Evolutionary conservation across 2,329 filamentous ascomycete species (phyloP).

Genomic region (Penicillium psychrosexuale): DNA sequence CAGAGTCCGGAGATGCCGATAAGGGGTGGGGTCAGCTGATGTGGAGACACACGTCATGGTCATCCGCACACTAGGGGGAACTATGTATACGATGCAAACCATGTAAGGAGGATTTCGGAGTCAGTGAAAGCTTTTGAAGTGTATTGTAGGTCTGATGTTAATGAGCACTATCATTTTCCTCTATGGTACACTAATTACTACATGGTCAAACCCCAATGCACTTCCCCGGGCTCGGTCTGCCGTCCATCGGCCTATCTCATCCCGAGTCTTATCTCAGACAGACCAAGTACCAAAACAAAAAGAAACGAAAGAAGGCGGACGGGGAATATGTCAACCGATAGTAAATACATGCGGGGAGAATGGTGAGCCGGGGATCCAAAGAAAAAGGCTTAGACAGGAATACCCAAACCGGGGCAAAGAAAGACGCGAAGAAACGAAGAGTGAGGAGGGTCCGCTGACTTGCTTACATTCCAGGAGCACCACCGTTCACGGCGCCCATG

Average conservation of each 20-base stretch:
- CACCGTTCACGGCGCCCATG: slow-evolving; percentile 48
- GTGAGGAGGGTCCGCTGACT: slow-evolving; percentile 8
- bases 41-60: slow-evolving; percentile 10
- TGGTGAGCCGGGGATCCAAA: slow-evolving; percentile 17
- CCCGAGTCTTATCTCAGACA: slow-evolving; percentile 12
- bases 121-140: neutral
- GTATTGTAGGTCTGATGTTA: neutral
- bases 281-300: slow-evolving; percentile 14
- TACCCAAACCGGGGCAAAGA: slow-evolving; percentile 15
- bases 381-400: slow-evolving; percentile 16
- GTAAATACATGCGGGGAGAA: slow-evolving; percentile 31
- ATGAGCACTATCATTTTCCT: slow-evolving; percentile 22
- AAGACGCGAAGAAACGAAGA: slow-evolving; percentile 15
- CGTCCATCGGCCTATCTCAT: slow-evolving; percentile 4
- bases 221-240: slow-evolving; percentile 10
- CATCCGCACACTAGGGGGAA: neutral
- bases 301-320: slow-evolving; percentile 15
- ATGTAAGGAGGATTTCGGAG: neutral
- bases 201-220: slow-evolving; percentile 16
- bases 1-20: slow-evolving; percentile 1
- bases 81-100: neutral
- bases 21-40: slow-evolving; percentile 13
- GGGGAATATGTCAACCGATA: slow-evolving; percentile 26
- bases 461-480: slow-evolving; percentile 34
- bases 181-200: slow-evolving; percentile 31